Evolutionary conservation across 2,329 filamentous ascomycete genomes (phyloP).

Genomic region (Purpureocillium lavendulum): DNA sequence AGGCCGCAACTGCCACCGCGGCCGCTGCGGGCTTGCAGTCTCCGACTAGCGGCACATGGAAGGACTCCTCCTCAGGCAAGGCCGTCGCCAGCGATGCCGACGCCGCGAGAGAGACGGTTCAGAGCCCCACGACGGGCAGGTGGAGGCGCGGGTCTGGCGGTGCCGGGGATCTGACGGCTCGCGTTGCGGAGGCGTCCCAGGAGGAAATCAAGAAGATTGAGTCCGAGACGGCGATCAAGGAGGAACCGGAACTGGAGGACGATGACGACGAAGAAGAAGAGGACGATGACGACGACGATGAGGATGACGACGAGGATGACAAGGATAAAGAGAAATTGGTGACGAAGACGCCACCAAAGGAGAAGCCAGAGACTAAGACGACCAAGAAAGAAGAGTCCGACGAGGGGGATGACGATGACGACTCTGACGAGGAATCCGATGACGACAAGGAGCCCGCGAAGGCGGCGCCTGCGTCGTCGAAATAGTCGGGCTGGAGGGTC

Average conservation of each 20-base stretch:
- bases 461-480: too few species aligned
- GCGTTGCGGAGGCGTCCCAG: constrained; percentile 21
- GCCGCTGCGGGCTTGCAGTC: constrained; percentile 20
- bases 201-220: constrained; percentile 28
- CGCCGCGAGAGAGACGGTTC: not conserved
- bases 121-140: constrained; percentile 8
- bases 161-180: constrained; percentile 17
- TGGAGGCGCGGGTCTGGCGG: constrained; percentile 5
- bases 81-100: constrained; percentile 7
- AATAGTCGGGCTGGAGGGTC: too few species aligned
- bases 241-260: constrained; percentile 27
- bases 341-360: constrained; percentile 18
- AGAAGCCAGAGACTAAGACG: constrained; percentile 12
- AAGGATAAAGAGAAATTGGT: constrained; percentile 11
- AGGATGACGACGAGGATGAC: constrained; percentile 6
- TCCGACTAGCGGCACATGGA: constrained; percentile 6
- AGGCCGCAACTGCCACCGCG: not conserved
- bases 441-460: constrained; percentile 1
- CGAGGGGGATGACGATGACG: constrained; percentile 17
- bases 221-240: constrained; percentile 25
- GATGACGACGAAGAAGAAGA: constrained; percentile 13
- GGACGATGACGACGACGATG: too few species aligned
- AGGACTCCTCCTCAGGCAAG: not conserved
- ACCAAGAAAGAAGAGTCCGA: constrained; percentile 18
- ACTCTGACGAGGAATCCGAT: constrained; percentile 8